phyloP scores from a whole-genome alignment of 306 rosid species.

The Lathyrus oleraceus region DNA sequence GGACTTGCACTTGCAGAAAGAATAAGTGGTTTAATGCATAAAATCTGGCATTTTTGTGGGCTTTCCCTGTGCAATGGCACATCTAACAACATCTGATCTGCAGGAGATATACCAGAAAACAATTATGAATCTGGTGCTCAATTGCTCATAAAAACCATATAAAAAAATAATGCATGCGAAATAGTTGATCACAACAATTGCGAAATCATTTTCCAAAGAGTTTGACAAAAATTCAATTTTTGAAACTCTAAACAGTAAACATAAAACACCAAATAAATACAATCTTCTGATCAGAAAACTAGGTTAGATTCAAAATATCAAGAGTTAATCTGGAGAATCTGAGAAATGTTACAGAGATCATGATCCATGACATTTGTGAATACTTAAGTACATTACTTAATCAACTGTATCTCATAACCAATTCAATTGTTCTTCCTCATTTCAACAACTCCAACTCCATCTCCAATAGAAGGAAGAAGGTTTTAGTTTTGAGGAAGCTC shows the following conservation, averaged over 20 bases:
- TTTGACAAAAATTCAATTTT: too few relatives aligned
- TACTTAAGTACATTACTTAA: not conserved
- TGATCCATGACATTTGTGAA: not conserved
- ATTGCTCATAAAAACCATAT: too few relatives aligned
- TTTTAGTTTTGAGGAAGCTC: too few relatives aligned
- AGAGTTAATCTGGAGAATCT: not conserved
- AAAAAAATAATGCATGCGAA: too few relatives aligned
- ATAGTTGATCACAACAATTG: too few relatives aligned
- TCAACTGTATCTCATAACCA: too few relatives aligned
- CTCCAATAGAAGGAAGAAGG: too few relatives aligned
- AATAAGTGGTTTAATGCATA: slow-evolving; percentile 61
- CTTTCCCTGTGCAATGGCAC: not conserved
- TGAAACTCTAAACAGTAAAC: not conserved
- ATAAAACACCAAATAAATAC: not conserved
- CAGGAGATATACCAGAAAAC: not conserved
- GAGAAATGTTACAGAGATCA: not conserved
- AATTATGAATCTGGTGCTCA: too few relatives aligned
- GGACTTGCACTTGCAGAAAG: slow-evolving; percentile 53
- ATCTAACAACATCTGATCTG: not conserved
- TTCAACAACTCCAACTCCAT: too few relatives aligned
- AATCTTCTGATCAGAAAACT: not conserved
- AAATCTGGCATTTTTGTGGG: too few relatives aligned
- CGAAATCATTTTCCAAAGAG: too few relatives aligned
- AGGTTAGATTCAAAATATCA: not conserved
- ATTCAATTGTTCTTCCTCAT: too few relatives aligned